These are phyloP conservation scores for Beauveria sp. DNA, from an alignment of 2,329 filamentous ascomycete species.

Conservation along the genomic window DNA sequence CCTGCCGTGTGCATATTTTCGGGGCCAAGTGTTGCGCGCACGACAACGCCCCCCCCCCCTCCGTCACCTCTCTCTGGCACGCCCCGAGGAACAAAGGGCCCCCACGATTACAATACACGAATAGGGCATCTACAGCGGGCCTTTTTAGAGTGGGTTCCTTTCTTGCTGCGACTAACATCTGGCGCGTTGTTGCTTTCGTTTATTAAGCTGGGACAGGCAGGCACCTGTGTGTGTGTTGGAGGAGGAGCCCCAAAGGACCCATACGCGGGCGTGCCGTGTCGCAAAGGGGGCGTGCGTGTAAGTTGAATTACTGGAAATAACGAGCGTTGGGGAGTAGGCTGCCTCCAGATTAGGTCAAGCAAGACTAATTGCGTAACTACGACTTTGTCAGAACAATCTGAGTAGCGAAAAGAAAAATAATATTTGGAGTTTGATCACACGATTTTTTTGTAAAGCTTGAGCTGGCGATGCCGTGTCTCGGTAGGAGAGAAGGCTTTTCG, in stretches of 20 bases:
- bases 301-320: not conserved
- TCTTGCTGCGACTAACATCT: not conserved
- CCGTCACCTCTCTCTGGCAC: not conserved
- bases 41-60: not conserved
- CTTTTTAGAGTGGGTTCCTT: not conserved
- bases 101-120: not conserved
- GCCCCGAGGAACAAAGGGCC: not conserved
- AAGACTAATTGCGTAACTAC: too few species aligned
- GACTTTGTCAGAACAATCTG: not conserved
- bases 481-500: too few species aligned
- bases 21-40: not conserved
- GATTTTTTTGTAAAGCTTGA: too few species aligned
- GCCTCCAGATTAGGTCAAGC: not conserved
- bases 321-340: not conserved
- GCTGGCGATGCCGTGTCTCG: too few species aligned
- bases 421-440: too few species aligned
- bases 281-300: not conserved
- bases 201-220: not conserved
- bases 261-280: not conserved
- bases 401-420: not conserved
- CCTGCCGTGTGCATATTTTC: constrained; percentile 3
- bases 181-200: not conserved
- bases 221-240: not conserved
- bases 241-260: not conserved
- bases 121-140: not conserved